These are phyloP conservation scores for Paramecium octaurelia DNA, from an alignment of 73 alveolate species.

Conservation along the genomic window DNA sequence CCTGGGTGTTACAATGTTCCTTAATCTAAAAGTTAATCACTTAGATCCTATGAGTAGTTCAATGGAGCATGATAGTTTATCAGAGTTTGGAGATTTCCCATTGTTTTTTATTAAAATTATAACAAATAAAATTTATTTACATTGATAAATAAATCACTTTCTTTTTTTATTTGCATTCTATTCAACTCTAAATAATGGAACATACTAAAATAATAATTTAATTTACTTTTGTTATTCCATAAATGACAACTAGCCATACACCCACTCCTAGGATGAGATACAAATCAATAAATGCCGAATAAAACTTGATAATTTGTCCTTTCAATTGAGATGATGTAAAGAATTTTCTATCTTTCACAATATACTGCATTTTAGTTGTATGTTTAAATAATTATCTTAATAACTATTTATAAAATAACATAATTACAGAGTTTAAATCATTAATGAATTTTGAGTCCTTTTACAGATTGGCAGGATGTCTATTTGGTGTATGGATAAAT, in stretches of 20 bases:
- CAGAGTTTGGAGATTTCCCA: not conserved
- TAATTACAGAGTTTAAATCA: not conserved
- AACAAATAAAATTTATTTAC: slow-evolving; percentile 22
- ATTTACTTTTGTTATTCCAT: not conserved
- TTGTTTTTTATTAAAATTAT: not conserved
- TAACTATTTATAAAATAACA: not conserved
- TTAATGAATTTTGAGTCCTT: slow-evolving; percentile 8
- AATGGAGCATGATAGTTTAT: not conserved
- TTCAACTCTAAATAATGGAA: slow-evolving; percentile 26
- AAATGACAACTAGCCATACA: not conserved
- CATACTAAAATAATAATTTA: not conserved
- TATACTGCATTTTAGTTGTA: not conserved
- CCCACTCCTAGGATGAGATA: not conserved
- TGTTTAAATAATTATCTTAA: slow-evolving; percentile 11
- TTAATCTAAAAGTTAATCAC: not conserved
- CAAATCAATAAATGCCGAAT: slow-evolving; percentile 38
- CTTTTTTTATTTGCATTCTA: not conserved
- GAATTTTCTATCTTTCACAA: not conserved
- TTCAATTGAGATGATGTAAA: slow-evolving; percentile 6
- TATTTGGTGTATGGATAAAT: not conserved
- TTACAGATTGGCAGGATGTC: not conserved
- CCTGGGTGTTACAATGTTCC: not conserved
- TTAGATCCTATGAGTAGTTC: not conserved
- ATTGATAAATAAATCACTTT: slow-evolving; percentile 1
- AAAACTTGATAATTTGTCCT: slow-evolving; percentile 11